These are phyloP conservation scores for Epichloe sp. DNA, from an alignment of 2,329 filamentous ascomycete species.

Conservation along the genomic window DNA sequence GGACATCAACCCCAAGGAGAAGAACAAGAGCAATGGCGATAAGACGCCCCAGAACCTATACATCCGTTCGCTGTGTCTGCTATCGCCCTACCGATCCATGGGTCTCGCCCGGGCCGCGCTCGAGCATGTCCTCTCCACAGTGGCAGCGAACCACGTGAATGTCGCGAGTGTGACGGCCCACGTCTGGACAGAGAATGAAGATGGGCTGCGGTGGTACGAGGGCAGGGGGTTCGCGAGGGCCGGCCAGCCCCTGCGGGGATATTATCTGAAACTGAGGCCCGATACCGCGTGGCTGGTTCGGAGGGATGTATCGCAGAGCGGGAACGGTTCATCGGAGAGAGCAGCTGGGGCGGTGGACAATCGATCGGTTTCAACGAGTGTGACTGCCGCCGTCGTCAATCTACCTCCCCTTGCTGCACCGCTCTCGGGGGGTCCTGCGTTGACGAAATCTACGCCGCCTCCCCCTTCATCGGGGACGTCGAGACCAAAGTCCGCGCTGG, in stretches of 20 bases:
- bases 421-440: slow-evolving; percentile 1
- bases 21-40: slow-evolving; percentile 3
- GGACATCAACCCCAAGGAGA: slow-evolving; percentile 7
- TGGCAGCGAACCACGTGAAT: slow-evolving; percentile 21
- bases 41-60: slow-evolving; percentile 36
- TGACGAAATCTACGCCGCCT: slow-evolving; percentile 14
- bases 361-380: slow-evolving; percentile 11
- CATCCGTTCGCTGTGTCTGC: slow-evolving; percentile 49
- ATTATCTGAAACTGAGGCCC: slow-evolving; percentile 50
- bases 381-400: slow-evolving; percentile 20
- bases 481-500: slow-evolving; percentile 12
- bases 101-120: slow-evolving; percentile 47
- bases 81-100: slow-evolving; percentile 48
- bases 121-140: slow-evolving; percentile 34
- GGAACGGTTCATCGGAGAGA: background rate
- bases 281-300: slow-evolving; percentile 48
- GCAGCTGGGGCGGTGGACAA: background rate
- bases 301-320: slow-evolving; percentile 17
- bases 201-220: slow-evolving; percentile 49
- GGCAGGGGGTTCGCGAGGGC: slow-evolving; percentile 41
- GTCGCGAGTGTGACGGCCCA: slow-evolving; percentile 44
- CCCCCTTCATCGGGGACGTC: background rate
- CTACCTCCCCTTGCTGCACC: slow-evolving; percentile 9
- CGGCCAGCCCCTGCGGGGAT: slow-evolving; percentile 36
- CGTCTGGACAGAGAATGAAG: slow-evolving; percentile 54